Evolutionary conservation across 2,329 filamentous ascomycete species (phyloP), one percentile per base, ranked within the genome.

Genomic region (Curvularia sp.): DNA sequence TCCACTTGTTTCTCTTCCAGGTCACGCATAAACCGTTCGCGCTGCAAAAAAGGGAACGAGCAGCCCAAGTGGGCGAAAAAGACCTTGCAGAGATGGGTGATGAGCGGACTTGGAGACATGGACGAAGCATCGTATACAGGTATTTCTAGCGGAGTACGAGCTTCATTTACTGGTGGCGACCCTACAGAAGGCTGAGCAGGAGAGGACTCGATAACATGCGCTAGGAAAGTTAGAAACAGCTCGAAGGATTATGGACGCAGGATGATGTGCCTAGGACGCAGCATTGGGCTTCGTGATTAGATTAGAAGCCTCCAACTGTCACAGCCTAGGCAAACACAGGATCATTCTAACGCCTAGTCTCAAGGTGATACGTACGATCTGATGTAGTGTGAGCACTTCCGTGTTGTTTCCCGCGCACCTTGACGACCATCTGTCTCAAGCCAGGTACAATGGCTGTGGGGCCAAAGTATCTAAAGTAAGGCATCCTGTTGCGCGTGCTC

Each of bases 341-440:
- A 24, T 22, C 20, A 15, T n/a, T 38, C 18, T 13, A 28, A 13
- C 20, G 4, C 22, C 13, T 30, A 4, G n/a, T 8, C 42, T 22
- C 18, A 9, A 7, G 31, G 24, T 31, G n/a, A 28, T 28, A 63
- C 73, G 54, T 64, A 75, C 70, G 76, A 62, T 81, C 79, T 12
- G 87, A 85, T 47, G 86, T 84, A 18, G 86, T 88, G 50, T 82
- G 83, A 6, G 79, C 81, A 8, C 82, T 84, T 52, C 87, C 88
- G 24, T 84, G 83, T 24, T 87, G 84, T 58, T 87, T 82, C 59
- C 89, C 88, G 58, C 88, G 85, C 30, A 93, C 86, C 53, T 89
- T 88, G 58, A 90, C 88, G 26, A 96, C 91, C 91, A 96, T 96
- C 75, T 96, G 92, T 77, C 96, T 96, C 79, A 93, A 96, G 22